Conservation (phyloP, 202 grass and related monocot species). For the Dendrocalamus latiflorus region DNA sequence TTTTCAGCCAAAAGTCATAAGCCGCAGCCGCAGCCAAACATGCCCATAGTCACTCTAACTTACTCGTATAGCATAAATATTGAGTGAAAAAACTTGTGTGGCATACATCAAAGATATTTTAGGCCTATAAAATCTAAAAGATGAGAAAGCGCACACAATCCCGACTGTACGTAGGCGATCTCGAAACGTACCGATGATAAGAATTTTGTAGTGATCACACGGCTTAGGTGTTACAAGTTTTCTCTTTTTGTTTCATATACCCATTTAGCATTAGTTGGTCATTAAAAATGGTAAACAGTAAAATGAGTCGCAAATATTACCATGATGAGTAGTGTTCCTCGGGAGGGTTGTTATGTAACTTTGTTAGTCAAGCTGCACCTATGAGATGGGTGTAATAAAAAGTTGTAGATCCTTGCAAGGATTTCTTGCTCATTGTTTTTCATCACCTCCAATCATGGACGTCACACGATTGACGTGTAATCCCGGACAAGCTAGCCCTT, state of each 20-base stretch:
- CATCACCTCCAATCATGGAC: constrained; percentile 29
- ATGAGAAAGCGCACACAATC: background rate
- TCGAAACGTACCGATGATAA: background rate
- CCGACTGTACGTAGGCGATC: background rate
- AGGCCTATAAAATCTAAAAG: background rate
- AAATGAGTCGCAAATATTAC: background rate
- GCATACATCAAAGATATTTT: background rate
- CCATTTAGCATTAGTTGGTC: background rate
- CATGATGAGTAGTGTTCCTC: background rate
- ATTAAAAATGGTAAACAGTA: background rate
- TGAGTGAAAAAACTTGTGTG: background rate
- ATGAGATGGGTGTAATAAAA: background rate
- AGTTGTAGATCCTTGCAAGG: background rate
- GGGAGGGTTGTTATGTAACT: background rate
- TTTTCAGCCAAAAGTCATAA: too few relatives aligned
- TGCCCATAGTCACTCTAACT: too few relatives aligned
- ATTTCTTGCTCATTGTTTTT: background rate
- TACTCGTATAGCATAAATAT: background rate
- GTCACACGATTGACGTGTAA: constrained; percentile 19
- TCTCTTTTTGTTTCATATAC: background rate
- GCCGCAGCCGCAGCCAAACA: too few relatives aligned
- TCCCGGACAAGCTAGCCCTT: constrained; percentile 35
- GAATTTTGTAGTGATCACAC: background rate
- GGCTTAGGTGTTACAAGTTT: background rate
- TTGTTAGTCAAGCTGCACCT: background rate